phyloP scores from a whole-genome alignment of 192 early-diverging fungal species.

The Cladochytrium replicatum region DNA sequence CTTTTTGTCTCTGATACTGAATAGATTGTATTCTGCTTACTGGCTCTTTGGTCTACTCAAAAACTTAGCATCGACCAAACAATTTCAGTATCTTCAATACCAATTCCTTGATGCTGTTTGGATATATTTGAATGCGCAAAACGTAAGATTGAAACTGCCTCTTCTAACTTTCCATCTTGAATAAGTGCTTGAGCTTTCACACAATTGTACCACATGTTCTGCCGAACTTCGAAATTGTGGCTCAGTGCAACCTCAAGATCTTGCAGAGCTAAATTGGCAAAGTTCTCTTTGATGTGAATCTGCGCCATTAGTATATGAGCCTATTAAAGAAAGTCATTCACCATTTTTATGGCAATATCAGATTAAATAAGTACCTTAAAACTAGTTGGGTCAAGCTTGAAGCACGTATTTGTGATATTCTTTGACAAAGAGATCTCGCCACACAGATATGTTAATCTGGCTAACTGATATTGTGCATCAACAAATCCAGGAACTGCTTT shows the following conservation, averaged over 20 bases:
- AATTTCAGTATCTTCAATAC: no score
- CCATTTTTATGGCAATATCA: slow-evolving; percentile 6
- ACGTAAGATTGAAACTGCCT: no score
- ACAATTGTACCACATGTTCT: slow-evolving; percentile 28
- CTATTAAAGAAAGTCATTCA: slow-evolving; percentile 8
- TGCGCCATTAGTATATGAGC: slow-evolving; percentile 36
- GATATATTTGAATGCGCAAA: no score
- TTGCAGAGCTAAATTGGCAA: slow-evolving; percentile 18
- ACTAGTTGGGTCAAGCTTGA: slow-evolving; percentile 30
- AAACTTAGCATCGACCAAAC: no score
- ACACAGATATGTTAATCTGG: slow-evolving; percentile 28
- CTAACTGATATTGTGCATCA: slow-evolving; percentile 29
- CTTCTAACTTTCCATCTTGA: slow-evolving; percentile 22
- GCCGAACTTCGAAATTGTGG: slow-evolving; percentile 41
- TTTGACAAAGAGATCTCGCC: slow-evolving; percentile 27
- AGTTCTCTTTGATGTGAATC: slow-evolving; percentile 27
- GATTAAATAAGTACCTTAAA: slow-evolving; percentile 15
- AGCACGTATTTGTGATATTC: slow-evolving; percentile 13
- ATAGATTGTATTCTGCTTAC: no score
- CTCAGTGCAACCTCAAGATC: slow-evolving; percentile 43
- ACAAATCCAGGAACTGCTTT: slow-evolving; percentile 33
- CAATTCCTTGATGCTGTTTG: no score
- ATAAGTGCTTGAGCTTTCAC: slow-evolving; percentile 33
- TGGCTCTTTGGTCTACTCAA: no score
- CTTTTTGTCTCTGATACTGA: no score